Conservation (phyloP, 2,329 filamentous ascomycete genomes). For the Sclerotinia spermophila region DNA sequence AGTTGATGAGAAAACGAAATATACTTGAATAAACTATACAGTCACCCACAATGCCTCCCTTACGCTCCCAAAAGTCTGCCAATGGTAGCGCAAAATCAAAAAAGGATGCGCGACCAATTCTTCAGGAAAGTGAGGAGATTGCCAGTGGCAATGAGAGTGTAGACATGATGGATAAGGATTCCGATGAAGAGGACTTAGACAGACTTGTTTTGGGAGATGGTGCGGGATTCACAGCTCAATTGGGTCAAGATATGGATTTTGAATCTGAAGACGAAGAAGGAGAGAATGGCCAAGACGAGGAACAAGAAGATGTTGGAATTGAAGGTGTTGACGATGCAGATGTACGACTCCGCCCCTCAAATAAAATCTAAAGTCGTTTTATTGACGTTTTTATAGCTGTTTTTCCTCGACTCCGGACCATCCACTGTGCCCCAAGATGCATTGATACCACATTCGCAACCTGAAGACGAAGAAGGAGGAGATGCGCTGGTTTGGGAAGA, state of each 20-base stretch:
- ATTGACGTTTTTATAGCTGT: constrained; percentile 34
- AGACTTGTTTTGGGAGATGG: constrained; percentile 84
- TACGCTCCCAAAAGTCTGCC: constrained; percentile 32
- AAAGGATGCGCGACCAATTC: constrained; percentile 18
- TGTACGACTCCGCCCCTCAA: constrained; percentile 25
- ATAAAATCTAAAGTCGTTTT: background rate
- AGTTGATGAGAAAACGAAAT: constrained; percentile 10
- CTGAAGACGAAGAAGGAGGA: constrained; percentile 40
- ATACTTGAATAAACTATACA: background rate
- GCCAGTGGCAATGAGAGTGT: constrained; percentile 34
- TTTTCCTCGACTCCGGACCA: constrained; percentile 40
- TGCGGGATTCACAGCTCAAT: constrained; percentile 71
- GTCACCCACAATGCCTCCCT: constrained; percentile 32
- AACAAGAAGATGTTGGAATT: constrained; percentile 48
- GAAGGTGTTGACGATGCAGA: constrained; percentile 73
- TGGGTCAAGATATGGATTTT: constrained; percentile 54
- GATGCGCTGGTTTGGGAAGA: constrained; percentile 77
- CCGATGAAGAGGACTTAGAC: constrained; percentile 81
- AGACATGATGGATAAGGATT: constrained; percentile 63
- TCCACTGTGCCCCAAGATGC: constrained; percentile 27
- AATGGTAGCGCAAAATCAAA: constrained; percentile 20
- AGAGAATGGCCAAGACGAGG: constrained; percentile 41
- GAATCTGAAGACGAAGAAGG: constrained; percentile 28
- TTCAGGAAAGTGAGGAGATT: constrained; percentile 20
- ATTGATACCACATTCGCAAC: constrained; percentile 24